phyloP scores from a whole-genome alignment of 2,329 filamentous ascomycete genomes.

The Monosporascus sp. region DNA sequence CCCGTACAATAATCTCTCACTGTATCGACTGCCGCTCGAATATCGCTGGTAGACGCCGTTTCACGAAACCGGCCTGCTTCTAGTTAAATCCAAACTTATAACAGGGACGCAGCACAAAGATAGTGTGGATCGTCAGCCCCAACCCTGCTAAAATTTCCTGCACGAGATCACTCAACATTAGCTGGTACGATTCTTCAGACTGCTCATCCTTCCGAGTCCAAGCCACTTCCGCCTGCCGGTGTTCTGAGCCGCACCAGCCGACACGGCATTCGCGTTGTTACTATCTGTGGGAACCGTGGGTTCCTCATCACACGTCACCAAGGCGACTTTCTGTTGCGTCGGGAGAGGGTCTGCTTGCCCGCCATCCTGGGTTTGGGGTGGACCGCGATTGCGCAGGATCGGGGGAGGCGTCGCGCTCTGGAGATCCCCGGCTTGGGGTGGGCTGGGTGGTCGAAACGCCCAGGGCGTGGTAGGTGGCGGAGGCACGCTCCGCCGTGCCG shows the following conservation, averaged over 20 bases:
- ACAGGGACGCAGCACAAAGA: not conserved
- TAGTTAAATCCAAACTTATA: too few species aligned
- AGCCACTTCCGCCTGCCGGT: conserved; percentile 23
- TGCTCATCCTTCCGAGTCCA: conserved; percentile 21
- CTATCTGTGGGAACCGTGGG: not conserved
- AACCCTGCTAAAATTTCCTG: too few species aligned
- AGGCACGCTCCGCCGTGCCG: conserved; percentile 24
- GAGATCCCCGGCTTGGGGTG: conserved; percentile 35
- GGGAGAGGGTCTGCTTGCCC: not conserved
- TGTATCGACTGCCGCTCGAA: too few species aligned
- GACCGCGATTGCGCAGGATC: conserved; percentile 41
- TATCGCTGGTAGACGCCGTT: too few species aligned
- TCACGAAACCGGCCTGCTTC: too few species aligned
- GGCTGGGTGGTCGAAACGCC: conserved; percentile 33
- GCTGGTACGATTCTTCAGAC: conserved; percentile 16
- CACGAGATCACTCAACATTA: conserved; percentile 7
- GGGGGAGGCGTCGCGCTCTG: conserved; percentile 51
- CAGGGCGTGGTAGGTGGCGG: conserved; percentile 24
- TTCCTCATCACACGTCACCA: not conserved
- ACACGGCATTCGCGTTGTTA: not conserved
- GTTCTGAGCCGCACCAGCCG: conserved; percentile 5
- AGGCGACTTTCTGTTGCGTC: too few species aligned
- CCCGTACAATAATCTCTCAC: too few species aligned
- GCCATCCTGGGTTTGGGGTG: conserved; percentile 2
- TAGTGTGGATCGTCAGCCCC: too few species aligned